Evolutionary conservation across 2,329 filamentous ascomycete genomes (phyloP), one percentile per base, ranked within the genome.

Genomic region (Calonectria multiphialidica): DNA sequence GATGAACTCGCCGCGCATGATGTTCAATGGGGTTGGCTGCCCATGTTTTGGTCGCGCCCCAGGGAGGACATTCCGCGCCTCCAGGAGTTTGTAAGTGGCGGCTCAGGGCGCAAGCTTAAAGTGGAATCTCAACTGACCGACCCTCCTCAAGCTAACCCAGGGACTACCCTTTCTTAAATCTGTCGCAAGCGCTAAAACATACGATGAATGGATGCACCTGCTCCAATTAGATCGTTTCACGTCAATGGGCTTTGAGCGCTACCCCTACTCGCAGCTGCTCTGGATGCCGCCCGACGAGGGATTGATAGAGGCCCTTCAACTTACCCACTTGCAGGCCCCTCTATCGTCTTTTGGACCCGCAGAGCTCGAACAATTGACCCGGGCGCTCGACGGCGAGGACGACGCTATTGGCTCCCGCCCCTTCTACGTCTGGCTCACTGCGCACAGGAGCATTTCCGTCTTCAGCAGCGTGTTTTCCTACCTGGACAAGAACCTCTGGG

Each of bases 181-280:
- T 7, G 53, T 57, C n/a, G 28, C 53, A 37, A 16, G 53, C 53
- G 33, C 53, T 12, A 57, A 57, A 23, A 37, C 53, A 37, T 57
- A 23, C 6, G 53, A 57, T 13, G 53, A 57, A 18, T 37, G 53
- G 53, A 33, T 16, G 12, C 7, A 18, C 2, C 18, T 57, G 5
- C 53, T 57, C 13, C 10, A 57, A 18, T 16, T 57, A 3, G 53
- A 57, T 8, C 53, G 10, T 21, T 57, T 57, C 12, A 23, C n/a
- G 12, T 57, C 53, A 10, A 57, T 57, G 53, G 53, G 53, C 10
- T 57, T 57, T 57, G 53, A 57, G 53, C 53, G 53, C 53, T 57
- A 57, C 2, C 53, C 53, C 21, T 57, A 57, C 13, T 57, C 53
- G n/a, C 53, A 57, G 9, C 12, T 57, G n/a, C 53, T 57, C n/a